Percentiles rank a stretch among this genome's conserved stretches.
Evolutionary conservation across 2,329 filamentous ascomycete genomes (phyloP).

Genomic region (Periglandula ipomoeae): DNA sequence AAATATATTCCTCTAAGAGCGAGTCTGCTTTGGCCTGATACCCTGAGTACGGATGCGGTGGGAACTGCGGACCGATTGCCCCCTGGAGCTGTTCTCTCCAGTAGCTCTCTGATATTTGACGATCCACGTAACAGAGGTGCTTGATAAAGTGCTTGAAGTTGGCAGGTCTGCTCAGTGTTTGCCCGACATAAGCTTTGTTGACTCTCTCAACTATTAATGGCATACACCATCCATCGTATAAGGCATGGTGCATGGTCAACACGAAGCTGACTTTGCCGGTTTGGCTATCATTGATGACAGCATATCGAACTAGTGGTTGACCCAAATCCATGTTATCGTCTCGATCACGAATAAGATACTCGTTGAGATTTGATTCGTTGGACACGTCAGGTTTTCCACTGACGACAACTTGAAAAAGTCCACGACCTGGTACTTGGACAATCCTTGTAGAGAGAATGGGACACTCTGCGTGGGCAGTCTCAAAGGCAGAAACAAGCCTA

Average conservation of each 20-base stretch:
- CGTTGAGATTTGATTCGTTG: no score
- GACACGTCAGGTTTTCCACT: no score
- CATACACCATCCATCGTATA: constrained; percentile 51
- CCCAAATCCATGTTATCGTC: no score
- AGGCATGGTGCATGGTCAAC: constrained; percentile 45
- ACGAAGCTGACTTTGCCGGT: constrained; percentile 33
- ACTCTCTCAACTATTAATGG: constrained; percentile 38
- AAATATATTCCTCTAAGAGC: constrained; percentile 43
- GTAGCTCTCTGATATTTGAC: constrained; percentile 29
- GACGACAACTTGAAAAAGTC: no score
- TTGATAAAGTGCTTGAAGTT: constrained; percentile 43
- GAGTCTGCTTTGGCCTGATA: constrained; percentile 44
- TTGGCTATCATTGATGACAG: no score
- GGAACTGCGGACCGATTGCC: constrained; percentile 37
- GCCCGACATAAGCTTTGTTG: constrained; percentile 32
- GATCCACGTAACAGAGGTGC: constrained; percentile 32
- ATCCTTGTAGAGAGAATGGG: no score
- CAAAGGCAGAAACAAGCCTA: no score
- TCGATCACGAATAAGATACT: no score
- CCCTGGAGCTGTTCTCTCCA: constrained; percentile 38
- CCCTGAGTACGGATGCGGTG: constrained; percentile 33
- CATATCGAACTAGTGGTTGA: no score
- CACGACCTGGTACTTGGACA: no score
- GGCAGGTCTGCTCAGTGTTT: constrained; percentile 22
- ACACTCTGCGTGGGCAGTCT: no score